These are phyloP conservation scores for Phytophthora litchii DNA, from an alignment of 352 stramenopile species.

Conservation along the genomic window DNA sequence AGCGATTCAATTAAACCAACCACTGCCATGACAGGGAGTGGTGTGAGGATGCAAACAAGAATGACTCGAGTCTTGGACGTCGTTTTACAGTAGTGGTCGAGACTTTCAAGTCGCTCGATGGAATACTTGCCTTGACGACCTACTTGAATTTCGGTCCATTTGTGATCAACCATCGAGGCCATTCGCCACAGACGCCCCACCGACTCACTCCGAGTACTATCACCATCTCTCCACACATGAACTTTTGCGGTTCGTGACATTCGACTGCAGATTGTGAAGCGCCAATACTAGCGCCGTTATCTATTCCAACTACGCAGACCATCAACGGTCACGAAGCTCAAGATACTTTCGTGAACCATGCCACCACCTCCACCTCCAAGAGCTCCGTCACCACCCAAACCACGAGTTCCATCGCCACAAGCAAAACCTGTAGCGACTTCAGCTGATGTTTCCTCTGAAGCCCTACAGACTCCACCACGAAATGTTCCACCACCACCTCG, in stretches of 20 bases:
- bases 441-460: background rate
- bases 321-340: slow-evolving; percentile 14
- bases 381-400: slow-evolving; percentile 25
- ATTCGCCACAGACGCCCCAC: background rate
- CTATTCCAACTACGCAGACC: too few species aligned
- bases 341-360: slow-evolving; percentile 32
- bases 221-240: background rate
- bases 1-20: slow-evolving; percentile 2
- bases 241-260: background rate
- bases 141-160: slow-evolving; percentile 15
- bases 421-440: slow-evolving; percentile 6
- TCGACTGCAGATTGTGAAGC: too few species aligned
- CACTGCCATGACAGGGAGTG: background rate
- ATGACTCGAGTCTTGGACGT: slow-evolving; percentile 4
- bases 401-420: slow-evolving; percentile 22
- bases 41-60: slow-evolving; percentile 1
- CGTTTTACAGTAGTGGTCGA: slow-evolving; percentile 14
- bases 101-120: slow-evolving; percentile 11
- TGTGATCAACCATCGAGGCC: background rate
- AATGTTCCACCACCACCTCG: slow-evolving; percentile 9
- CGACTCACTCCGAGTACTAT: background rate
- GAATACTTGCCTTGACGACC: slow-evolving; percentile 11
- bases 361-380: slow-evolving; percentile 27
- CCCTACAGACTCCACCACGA: background rate
- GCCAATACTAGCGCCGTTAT: too few species aligned